These are phyloP conservation scores for Pilobolus umbonatus DNA, from an alignment of 192 early-diverging fungal species.

Conservation along the genomic window DNA sequence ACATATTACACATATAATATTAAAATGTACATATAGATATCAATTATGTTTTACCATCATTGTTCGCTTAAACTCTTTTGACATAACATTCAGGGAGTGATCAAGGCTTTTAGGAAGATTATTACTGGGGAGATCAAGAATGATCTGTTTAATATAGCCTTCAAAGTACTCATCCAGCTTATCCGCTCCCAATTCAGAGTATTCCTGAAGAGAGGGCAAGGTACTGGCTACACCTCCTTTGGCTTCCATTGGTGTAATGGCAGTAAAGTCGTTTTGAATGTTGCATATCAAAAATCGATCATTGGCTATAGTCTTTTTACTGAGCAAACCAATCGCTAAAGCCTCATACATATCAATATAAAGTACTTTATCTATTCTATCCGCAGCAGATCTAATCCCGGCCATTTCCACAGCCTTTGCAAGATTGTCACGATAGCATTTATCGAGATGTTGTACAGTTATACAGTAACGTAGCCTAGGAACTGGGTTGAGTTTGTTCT, in stretches of 20 bases:
- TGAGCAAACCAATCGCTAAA: background rate
- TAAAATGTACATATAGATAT: too few relatives aligned
- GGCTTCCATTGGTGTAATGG: conserved; percentile 6
- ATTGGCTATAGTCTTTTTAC: conserved; percentile 5
- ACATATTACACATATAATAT: too few relatives aligned
- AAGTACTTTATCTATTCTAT: conserved; percentile 4
- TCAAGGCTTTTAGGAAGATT: background rate
- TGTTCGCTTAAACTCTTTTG: background rate
- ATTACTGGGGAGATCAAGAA: background rate
- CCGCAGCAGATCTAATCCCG: background rate
- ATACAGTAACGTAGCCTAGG: conserved; percentile 6
- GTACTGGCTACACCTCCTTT: conserved; percentile 13
- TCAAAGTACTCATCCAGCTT: conserved; percentile 45
- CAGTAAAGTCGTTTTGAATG: conserved; percentile 32
- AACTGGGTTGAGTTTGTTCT: background rate
- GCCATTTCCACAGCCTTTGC: background rate
- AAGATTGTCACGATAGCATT: background rate
- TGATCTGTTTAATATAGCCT: background rate
- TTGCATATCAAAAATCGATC: conserved; percentile 52
- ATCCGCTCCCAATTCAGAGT: conserved; percentile 44
- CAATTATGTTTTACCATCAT: too few relatives aligned
- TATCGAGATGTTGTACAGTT: background rate
- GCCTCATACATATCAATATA: background rate
- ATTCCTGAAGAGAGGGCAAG: conserved; percentile 30
- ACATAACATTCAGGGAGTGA: background rate